Base-by-base conservation (phyloP, 139 green algal species). In the Coccomyxa sp. region DNA sequence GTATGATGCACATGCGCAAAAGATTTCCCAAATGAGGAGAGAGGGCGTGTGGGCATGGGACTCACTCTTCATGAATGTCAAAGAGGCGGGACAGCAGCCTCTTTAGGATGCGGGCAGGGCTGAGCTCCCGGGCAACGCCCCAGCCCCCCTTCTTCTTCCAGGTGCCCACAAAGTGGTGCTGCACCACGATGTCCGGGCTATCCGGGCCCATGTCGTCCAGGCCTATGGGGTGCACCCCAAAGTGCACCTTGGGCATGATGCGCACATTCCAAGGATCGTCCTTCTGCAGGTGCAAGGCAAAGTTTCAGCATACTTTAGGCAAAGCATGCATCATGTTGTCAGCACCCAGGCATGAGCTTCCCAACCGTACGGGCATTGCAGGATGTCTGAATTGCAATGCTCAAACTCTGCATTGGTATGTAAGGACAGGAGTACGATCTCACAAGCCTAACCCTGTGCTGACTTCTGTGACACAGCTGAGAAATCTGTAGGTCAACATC, bases 101-200 rank as follows among this genome's bases (percentile, higher is more conserved):
- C 50, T 16, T 50, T 12, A 12, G 39, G 80, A 80, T 37, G 36
- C 83, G 73, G 75, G 84, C 76, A 40, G 78, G 54, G 55, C 81
- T 70, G 24, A 71, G 33, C 33, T 14, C 82, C 36, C 76, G 68
- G 36, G 73, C 78, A 70, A 83, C 84, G 22, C 55, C 44, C 85
- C 79, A 91, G 50, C 83, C 81, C 35, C 79, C 81, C n/a, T 75
- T 58, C 31, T 82, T 77, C 79, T 95, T 92, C 92, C 92, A 94
- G 55, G 68, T 86, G 76, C 88, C 90, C 80, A 91, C 68, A 74
- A 89, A 91, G 78, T 97, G 92, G 83, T 97, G 92, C 81, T 93
- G 79, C 55, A 93, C 89, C 16, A 88, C 79, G 0, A 95, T 84
- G 55, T 85, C 82, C 6, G 84, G 79, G 38, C 85, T 74, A 70